A percentile compares a stretch with the other conserved stretches of the same genome.
These are phyloP conservation scores for Opeltia flavorubescens DNA, from an alignment of 495 filamentous ascomycete genomes.

Conservation along the genomic window DNA sequence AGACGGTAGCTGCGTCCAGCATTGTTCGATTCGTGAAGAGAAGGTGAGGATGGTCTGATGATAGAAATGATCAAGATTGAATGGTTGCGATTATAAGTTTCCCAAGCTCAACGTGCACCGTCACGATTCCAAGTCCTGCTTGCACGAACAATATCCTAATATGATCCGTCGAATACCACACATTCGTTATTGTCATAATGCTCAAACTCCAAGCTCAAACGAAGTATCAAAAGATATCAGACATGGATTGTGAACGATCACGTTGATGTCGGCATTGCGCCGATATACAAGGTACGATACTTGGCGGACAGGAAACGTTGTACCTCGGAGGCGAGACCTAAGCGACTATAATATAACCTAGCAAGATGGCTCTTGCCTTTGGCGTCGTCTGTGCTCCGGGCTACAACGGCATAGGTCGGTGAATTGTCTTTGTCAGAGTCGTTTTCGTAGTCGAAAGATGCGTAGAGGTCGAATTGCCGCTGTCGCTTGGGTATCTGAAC, in stretches of 20 bases:
- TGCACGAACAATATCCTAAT: too few species aligned
- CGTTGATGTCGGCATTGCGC: background rate
- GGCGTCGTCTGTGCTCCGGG: background rate
- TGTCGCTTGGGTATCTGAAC: background rate
- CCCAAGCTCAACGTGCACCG: too few species aligned
- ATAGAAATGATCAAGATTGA: too few species aligned
- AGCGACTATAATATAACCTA: constrained; percentile 3
- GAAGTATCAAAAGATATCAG: too few species aligned
- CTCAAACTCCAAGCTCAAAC: too few species aligned
- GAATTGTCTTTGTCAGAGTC: background rate
- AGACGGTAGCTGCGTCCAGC: too few species aligned
- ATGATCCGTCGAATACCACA: too few species aligned
- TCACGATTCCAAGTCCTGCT: too few species aligned
- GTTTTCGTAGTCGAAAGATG: background rate
- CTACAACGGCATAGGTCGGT: background rate
- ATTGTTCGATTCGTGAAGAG: too few species aligned
- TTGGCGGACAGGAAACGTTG: constrained; percentile 4
- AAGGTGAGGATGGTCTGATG: too few species aligned
- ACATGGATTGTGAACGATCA: background rate
- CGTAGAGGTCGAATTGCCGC: background rate
- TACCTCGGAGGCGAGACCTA: background rate
- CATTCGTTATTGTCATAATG: too few species aligned
- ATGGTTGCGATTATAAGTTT: too few species aligned
- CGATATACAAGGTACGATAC: constrained; percentile 2
- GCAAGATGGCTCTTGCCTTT: constrained; percentile 4